A percentile compares a stretch with the other conserved stretches of the same genome.
phyloP scores from a whole-genome alignment of 2,329 filamentous ascomycete genomes.

The Sporothrix curviconia region DNA sequence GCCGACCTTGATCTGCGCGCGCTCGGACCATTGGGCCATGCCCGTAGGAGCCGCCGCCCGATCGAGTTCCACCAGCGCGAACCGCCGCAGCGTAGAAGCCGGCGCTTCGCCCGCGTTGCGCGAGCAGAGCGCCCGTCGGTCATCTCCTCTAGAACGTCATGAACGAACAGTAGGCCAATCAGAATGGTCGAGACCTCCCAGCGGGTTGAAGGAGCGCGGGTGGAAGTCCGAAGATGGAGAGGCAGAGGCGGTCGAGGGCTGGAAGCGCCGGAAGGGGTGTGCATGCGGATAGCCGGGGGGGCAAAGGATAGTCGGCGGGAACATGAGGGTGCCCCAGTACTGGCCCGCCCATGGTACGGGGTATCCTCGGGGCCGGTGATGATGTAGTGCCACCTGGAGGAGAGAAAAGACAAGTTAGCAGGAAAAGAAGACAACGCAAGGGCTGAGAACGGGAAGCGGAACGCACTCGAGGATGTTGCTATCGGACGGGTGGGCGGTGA shows the following conservation, averaged over 20 bases:
- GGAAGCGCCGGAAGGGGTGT: conserved; percentile 96
- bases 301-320: conserved; percentile 94
- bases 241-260: conserved; percentile 87
- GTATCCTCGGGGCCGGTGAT: conserved; percentile 91
- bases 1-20: conserved; percentile 78
- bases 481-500: conserved; percentile 82
- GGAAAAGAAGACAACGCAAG: background rate
- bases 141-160: conserved; percentile 99
- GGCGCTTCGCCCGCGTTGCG: conserved; percentile 69
- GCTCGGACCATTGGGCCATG: conserved; percentile 42
- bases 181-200: conserved; percentile 98
- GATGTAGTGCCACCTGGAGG: conserved; percentile 87
- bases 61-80: conserved; percentile 97
- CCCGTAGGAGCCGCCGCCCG: conserved; percentile 68
- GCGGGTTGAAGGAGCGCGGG: conserved; percentile 91
- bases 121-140: conserved; percentile 88
- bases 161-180: conserved; percentile 86
- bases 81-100: conserved; percentile 65
- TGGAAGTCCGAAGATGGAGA: conserved; percentile 98
- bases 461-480: conserved; percentile 80
- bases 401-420: conserved; percentile 15
- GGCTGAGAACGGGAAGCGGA: background rate
- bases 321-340: conserved; percentile 96
- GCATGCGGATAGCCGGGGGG: conserved; percentile 96
- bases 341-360: conserved; percentile 89